Evolutionary conservation across 306 rosid genomes (phyloP).

Genomic region (Crataegus laevigata): DNA sequence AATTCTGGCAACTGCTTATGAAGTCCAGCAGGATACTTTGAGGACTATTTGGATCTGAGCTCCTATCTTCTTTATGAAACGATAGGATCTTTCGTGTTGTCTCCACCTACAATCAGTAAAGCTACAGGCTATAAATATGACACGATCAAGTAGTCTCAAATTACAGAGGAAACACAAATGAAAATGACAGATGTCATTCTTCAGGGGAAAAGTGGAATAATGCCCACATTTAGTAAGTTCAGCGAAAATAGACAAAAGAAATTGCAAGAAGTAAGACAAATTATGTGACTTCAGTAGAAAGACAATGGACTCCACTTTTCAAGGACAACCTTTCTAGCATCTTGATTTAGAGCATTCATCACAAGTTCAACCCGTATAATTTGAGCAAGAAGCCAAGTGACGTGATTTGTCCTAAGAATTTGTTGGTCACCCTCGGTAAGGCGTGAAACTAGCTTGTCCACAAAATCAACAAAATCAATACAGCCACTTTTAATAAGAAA

Average conservation of each 20-base stretch:
- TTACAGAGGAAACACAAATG: constrained; percentile 13
- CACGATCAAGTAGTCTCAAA: constrained; percentile 7
- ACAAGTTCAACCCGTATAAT: constrained; percentile 90
- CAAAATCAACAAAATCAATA: constrained; percentile 90
- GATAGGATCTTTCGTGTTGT: constrained; percentile 87
- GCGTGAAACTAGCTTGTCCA: constrained; percentile 85
- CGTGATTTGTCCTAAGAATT: constrained; percentile 81
- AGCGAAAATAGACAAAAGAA: constrained; percentile 12
- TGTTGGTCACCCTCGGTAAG: constrained; percentile 77
- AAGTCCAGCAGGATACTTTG: constrained; percentile 87
- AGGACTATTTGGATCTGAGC: constrained; percentile 79
- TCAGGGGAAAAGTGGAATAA: constrained; percentile 2
- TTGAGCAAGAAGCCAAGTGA: constrained; percentile 92
- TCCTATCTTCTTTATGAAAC: constrained; percentile 90
- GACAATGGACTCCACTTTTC: constrained; percentile 10
- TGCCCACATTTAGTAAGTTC: background rate
- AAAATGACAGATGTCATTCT: constrained; percentile 15
- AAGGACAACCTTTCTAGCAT: constrained; percentile 83
- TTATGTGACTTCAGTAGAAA: background rate
- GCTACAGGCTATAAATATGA: constrained; percentile 17
- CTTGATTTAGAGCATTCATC: constrained; percentile 80
- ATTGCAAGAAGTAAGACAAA: constrained; percentile 14
- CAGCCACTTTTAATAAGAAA: constrained; percentile 92
- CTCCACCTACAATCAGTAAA: constrained; percentile 56
- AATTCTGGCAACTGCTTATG: constrained; percentile 94